These are phyloP conservation scores for Gossypium thurberi DNA, from an alignment of 345 rosid species.

Conservation along the genomic window DNA sequence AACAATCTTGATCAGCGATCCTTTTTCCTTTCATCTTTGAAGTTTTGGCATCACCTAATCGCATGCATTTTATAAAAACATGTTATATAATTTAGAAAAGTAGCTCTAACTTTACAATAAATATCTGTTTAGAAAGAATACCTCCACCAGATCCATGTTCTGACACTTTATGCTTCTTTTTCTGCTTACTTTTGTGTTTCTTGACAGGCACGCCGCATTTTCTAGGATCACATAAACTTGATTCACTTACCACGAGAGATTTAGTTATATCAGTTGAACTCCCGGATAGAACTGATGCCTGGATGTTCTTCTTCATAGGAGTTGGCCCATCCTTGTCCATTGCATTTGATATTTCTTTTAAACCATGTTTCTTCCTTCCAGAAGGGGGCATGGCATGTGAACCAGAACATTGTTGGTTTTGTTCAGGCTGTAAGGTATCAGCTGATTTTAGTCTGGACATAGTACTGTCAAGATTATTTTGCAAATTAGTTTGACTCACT, in stretches of 20 bases:
- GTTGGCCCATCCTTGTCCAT: constrained; percentile 35
- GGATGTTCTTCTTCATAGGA: constrained; percentile 34
- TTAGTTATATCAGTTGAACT: constrained; percentile 36
- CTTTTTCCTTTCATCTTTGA: constrained; percentile 57
- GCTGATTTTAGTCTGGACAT: constrained; percentile 16
- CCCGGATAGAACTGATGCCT: constrained; percentile 31
- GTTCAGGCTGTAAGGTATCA: constrained; percentile 26
- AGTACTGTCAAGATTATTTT: constrained; percentile 28
- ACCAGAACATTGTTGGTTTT: constrained; percentile 22
- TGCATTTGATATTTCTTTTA: constrained; percentile 35
- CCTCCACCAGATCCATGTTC: constrained; percentile 65
- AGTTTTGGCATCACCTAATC: constrained; percentile 47
- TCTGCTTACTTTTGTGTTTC: constrained; percentile 47
- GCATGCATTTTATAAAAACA: constrained; percentile 18
- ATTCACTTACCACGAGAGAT: constrained; percentile 37
- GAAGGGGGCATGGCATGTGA: constrained; percentile 20
- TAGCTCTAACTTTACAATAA: constrained; percentile 8
- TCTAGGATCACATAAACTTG: constrained; percentile 30
- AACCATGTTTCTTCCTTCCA: constrained; percentile 53
- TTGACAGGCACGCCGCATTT: constrained; percentile 38
- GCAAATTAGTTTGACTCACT: constrained; percentile 36
- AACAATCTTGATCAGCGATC: constrained; percentile 41
- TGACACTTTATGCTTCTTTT: constrained; percentile 45
- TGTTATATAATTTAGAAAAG: constrained; percentile 12
- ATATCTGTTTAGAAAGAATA: constrained; percentile 29